A percentile compares a stretch with the other conserved stretches of the same genome.
Evolutionary conservation across 257 asterid genomes (phyloP).

Genomic region (Cinchona pubescens): DNA sequence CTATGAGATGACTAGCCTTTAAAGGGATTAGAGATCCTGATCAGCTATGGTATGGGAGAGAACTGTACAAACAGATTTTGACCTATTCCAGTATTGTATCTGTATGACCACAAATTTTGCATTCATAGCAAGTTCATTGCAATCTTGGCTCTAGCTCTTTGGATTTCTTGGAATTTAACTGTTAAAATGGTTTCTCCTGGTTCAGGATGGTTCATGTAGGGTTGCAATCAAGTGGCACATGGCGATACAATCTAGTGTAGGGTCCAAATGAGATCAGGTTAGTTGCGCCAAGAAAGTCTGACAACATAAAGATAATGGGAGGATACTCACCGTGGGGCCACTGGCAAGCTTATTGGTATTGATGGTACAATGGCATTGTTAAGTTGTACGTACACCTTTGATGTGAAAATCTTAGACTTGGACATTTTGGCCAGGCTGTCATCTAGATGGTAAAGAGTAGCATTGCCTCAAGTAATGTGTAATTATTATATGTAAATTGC

Average conservation of each 20-base stretch:
- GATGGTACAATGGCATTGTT: conserved; percentile 92
- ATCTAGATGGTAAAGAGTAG: conserved; percentile 2
- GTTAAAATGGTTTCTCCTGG: conserved; percentile 8
- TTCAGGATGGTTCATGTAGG: conserved; percentile 83
- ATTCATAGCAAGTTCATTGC: not conserved
- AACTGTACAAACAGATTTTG: not conserved
- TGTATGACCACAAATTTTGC: not conserved
- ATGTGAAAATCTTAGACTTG: conserved; percentile 83
- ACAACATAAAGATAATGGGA: conserved; percentile 82
- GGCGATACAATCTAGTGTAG: conserved; percentile 58
- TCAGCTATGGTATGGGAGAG: not conserved
- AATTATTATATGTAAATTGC: not conserved
- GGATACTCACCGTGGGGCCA: conserved; percentile 78
- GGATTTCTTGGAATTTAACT: not conserved
- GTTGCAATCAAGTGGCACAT: conserved; percentile 57
- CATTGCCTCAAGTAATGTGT: not conserved
- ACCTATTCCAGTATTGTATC: not conserved
- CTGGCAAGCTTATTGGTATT: conserved; percentile 82
- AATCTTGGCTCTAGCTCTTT: not conserved
- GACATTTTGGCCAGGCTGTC: conserved; percentile 66
- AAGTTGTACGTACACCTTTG: conserved; percentile 73
- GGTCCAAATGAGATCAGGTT: conserved; percentile 64
- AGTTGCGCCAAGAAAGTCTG: conserved; percentile 67
- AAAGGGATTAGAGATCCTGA: no score
- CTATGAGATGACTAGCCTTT: not conserved